These are phyloP conservation scores for Cladophialophora immunda DNA, from an alignment of 2,329 filamentous ascomycete species.

Conservation along the genomic window DNA sequence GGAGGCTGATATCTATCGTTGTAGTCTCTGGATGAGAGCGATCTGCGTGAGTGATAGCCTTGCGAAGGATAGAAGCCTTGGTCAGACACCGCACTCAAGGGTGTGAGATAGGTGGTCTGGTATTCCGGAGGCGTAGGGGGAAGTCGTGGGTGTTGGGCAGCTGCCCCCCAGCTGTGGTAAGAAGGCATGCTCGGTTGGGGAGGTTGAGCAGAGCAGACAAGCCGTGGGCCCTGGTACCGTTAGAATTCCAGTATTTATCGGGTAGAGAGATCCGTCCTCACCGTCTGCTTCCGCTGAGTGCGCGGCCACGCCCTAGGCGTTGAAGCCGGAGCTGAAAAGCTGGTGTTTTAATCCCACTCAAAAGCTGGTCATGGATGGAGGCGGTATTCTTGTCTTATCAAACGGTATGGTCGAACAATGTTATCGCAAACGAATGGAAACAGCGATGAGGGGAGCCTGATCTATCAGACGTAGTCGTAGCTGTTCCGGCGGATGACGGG, in stretches of 20 bases:
- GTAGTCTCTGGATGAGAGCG: constrained; percentile 55
- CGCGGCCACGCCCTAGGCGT: constrained; percentile 37
- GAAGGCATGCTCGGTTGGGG: constrained; percentile 38
- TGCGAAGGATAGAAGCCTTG: constrained; percentile 48
- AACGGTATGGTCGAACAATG: constrained; percentile 5
- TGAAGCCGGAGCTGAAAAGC: constrained; percentile 35
- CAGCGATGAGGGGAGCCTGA: not conserved
- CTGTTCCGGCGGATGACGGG: not conserved
- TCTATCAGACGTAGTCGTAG: not conserved
- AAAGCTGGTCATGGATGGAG: constrained; percentile 32
- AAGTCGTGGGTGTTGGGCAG: constrained; percentile 38
- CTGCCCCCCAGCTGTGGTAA: constrained; percentile 39
- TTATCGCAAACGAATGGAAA: constrained; percentile 2
- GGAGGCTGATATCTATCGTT: constrained; percentile 55
- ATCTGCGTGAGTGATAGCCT: constrained; percentile 52
- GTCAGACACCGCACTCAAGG: constrained; percentile 39
- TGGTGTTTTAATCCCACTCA: constrained; percentile 26
- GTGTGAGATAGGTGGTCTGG: constrained; percentile 37
- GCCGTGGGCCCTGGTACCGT: constrained; percentile 27
- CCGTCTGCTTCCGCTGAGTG: constrained; percentile 34
- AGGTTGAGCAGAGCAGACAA: constrained; percentile 36
- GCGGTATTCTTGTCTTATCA: constrained; percentile 4
- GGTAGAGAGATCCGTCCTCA: constrained; percentile 20
- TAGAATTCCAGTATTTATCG: not conserved
- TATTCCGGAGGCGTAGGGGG: constrained; percentile 43